Evolutionary conservation across 169 alveolate species (phyloP).

Genomic region (Eimeria falciformis): DNA sequence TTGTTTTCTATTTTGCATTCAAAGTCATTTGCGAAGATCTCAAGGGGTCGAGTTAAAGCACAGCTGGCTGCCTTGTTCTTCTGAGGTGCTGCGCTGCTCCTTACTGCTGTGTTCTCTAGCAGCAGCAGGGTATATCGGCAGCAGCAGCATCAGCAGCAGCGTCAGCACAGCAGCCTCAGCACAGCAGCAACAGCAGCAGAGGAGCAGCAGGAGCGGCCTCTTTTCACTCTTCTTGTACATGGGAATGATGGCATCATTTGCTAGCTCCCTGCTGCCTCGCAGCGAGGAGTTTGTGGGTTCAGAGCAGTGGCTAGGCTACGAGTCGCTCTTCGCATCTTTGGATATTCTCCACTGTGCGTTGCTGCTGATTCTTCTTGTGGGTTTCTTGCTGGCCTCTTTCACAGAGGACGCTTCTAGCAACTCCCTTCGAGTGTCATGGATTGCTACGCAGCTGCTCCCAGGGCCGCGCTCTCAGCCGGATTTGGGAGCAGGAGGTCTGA

Average conservation of each 20-base stretch:
- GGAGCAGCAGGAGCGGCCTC: no score
- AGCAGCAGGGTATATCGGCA: no score
- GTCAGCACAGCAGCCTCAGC: no score
- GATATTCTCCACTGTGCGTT: constrained; percentile 64
- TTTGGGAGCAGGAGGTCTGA: constrained; percentile 10
- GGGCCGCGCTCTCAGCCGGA: constrained; percentile 60
- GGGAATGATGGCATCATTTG: neutral
- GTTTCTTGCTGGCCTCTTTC: constrained; percentile 69
- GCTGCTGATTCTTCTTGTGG: constrained; percentile 34
- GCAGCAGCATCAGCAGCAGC: no score
- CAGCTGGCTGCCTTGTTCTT: no score
- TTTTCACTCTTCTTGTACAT: no score
- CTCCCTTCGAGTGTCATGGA: constrained; percentile 72
- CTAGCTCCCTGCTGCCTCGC: constrained; percentile 51
- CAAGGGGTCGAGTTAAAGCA: no score
- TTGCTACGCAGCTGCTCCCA: constrained; percentile 73
- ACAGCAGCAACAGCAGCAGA: no score
- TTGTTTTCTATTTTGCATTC: no score
- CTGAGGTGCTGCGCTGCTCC: no score
- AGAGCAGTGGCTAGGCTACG: constrained; percentile 68
- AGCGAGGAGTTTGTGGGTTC: constrained; percentile 53
- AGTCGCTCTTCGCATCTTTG: constrained; percentile 55
- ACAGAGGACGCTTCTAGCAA: constrained; percentile 62
- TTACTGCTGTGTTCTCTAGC: no score
- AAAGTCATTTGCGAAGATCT: no score